phyloP scores from a whole-genome alignment of 495 filamentous ascomycete genomes.

The Aspergillus taichungensis region DNA sequence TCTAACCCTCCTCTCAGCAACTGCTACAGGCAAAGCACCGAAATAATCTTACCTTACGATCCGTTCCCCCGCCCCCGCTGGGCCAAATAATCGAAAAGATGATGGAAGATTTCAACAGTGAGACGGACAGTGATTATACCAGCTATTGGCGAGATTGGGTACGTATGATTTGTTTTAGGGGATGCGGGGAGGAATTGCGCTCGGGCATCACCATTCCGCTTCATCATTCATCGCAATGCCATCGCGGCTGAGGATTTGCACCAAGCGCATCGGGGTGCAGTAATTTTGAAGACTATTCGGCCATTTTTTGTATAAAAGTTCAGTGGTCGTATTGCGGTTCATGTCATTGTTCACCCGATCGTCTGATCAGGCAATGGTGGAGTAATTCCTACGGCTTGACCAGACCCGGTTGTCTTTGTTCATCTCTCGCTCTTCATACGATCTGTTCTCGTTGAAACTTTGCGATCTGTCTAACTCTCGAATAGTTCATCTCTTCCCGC shows the following conservation, averaged over 20 bases:
- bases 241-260: no score
- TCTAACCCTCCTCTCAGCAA: slow-evolving; percentile 24
- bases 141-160: slow-evolving; percentile 99
- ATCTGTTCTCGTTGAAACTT: not conserved
- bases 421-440: no score
- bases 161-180: slow-evolving; percentile 29
- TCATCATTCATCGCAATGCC: not conserved
- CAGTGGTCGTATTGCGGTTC: no score
- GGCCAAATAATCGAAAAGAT: slow-evolving; percentile 10
- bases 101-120: slow-evolving; percentile 96
- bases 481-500: slow-evolving; percentile 89
- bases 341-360: no score
- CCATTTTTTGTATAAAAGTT: no score
- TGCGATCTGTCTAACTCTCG: slow-evolving; percentile 12
- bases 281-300: no score
- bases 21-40: slow-evolving; percentile 17
- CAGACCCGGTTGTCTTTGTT: no score
- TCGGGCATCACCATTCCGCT: not conserved
- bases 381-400: no score
- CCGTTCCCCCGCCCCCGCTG: not conserved
- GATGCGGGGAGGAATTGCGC: not conserved
- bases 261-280: no score
- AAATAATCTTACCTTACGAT: slow-evolving; percentile 14
- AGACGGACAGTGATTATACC: slow-evolving; percentile 97
- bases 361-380: no score